Percentiles rank a stretch among this genome's conserved stretches.
Evolutionary conservation across 2,329 filamentous ascomycete genomes (phyloP).

Genomic region (Xylaria arbuscula): DNA sequence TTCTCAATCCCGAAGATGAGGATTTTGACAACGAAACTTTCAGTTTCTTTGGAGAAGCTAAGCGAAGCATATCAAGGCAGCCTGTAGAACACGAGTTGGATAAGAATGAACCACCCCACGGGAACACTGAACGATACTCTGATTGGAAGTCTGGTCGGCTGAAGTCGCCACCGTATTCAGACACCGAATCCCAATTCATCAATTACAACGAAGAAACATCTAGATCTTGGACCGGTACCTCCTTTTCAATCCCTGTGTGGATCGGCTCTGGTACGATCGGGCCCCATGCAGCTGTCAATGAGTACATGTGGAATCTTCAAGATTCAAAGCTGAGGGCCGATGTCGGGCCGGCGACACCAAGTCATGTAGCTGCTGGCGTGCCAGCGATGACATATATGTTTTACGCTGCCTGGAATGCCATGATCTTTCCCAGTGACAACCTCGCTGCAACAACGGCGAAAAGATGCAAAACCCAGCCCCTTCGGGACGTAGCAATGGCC

Average conservation of each 20-base stretch:
- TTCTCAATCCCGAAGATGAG: conserved; percentile 54
- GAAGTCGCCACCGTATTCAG: conserved; percentile 44
- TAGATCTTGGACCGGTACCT: conserved; percentile 47
- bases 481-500: conserved; percentile 47
- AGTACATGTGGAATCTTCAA: conserved; percentile 61
- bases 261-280: conserved; percentile 54
- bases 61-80: conserved; percentile 35
- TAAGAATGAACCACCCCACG: conserved; percentile 1
- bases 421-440: conserved; percentile 53
- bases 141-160: conserved; percentile 48
- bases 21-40: conserved; percentile 51
- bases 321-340: conserved; percentile 51
- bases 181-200: conserved; percentile 46
- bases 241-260: conserved; percentile 58
- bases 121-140: conserved; percentile 34
- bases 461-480: conserved; percentile 21
- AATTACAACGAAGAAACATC: conserved; percentile 43
- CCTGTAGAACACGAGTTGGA: neutral
- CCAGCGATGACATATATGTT: conserved; percentile 60
- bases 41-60: conserved; percentile 57
- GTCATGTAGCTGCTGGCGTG: conserved; percentile 62
- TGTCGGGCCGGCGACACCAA: conserved; percentile 60
- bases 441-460: conserved; percentile 37
- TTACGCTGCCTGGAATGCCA: conserved; percentile 63
- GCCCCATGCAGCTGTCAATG: conserved; percentile 55